Evolutionary conservation across 805 yeast species (phyloP).

Genomic region (Barnettozyma siamensis): DNA sequence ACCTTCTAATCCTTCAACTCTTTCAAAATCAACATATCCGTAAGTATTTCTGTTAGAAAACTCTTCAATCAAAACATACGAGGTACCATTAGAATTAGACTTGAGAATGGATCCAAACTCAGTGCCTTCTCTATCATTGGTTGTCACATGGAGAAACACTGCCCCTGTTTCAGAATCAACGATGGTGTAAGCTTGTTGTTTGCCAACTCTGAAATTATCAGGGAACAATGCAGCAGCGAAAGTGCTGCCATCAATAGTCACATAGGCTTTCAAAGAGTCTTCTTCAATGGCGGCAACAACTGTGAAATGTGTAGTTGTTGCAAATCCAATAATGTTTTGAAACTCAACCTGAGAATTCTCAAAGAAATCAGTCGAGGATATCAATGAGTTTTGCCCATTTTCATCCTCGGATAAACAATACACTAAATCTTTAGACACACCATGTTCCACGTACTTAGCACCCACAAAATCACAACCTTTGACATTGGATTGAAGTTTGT

Average conservation of each 20-base stretch:
- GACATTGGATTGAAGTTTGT: constrained; percentile 43
- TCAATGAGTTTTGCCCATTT: constrained; percentile 27
- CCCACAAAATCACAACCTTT: constrained; percentile 64
- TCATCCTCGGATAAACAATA: constrained; percentile 50
- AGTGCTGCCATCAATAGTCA: constrained; percentile 70
- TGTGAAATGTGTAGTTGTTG: constrained; percentile 62
- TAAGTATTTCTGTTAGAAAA: constrained; percentile 67
- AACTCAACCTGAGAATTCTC: constrained; percentile 34
- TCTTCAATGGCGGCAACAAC: constrained; percentile 61
- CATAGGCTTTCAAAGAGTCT: constrained; percentile 55
- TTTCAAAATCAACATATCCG: constrained; percentile 89
- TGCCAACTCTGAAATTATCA: constrained; percentile 48
- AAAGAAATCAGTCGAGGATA: constrained; percentile 20
- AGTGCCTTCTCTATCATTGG: constrained; percentile 39
- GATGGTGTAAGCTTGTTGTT: constrained; percentile 72
- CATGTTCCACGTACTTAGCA: constrained; percentile 32
- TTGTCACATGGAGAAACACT: constrained; percentile 78
- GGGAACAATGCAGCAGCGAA: constrained; percentile 85
- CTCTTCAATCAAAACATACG: constrained; percentile 62
- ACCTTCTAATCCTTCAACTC: constrained; percentile 80
- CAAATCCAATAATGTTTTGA: constrained; percentile 66
- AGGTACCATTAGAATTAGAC: constrained; percentile 88
- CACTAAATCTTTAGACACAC: constrained; percentile 43
- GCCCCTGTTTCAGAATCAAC: constrained; percentile 70
- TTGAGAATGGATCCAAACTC: constrained; percentile 80